Evolutionary conservation across 208 protist species (phyloP).

Genomic region (Zelonia costaricensis): DNA sequence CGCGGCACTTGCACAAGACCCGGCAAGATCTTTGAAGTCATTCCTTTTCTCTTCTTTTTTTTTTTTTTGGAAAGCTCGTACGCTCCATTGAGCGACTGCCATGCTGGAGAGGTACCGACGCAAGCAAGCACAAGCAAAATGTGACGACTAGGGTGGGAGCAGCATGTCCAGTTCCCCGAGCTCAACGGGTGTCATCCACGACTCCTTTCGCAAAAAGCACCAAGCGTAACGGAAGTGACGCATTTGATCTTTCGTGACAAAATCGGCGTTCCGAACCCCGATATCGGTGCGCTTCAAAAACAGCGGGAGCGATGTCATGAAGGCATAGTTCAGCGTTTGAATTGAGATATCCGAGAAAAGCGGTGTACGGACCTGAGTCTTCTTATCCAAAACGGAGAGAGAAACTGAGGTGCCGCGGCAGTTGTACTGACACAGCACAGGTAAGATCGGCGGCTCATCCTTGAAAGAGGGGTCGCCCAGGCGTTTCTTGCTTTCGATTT

Average conservation of each 20-base stretch:
- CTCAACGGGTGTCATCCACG: conserved; percentile 80
- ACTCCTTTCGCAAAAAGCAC: conserved; percentile 80
- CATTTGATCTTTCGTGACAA: conserved; percentile 84
- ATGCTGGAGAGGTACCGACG: background rate
- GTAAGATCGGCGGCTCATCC: conserved; percentile 35
- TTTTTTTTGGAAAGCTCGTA: too few species aligned
- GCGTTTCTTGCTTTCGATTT: conserved; percentile 30
- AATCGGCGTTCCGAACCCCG: conserved; percentile 77
- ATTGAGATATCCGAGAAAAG: conserved; percentile 68
- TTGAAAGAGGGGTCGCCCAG: conserved; percentile 9
- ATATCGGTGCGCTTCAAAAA: conserved; percentile 86
- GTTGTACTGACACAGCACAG: conserved; percentile 48
- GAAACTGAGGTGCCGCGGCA: conserved; percentile 61
- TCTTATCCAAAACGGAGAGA: conserved; percentile 54
- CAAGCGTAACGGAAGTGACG: conserved; percentile 86
- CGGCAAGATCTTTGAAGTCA: too few species aligned
- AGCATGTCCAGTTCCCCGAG: conserved; percentile 77
- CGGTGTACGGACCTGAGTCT: conserved; percentile 40
- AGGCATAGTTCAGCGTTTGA: conserved; percentile 75
- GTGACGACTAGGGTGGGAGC: conserved; percentile 53
- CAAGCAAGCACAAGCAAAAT: conserved; percentile 15
- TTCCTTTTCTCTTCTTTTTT: too few species aligned
- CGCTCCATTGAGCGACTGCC: background rate
- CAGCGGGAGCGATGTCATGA: conserved; percentile 72
- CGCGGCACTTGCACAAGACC: too few species aligned